phyloP scores from a whole-genome alignment of 2,329 filamentous ascomycete genomes.

The Triangularia verruculosa region DNA sequence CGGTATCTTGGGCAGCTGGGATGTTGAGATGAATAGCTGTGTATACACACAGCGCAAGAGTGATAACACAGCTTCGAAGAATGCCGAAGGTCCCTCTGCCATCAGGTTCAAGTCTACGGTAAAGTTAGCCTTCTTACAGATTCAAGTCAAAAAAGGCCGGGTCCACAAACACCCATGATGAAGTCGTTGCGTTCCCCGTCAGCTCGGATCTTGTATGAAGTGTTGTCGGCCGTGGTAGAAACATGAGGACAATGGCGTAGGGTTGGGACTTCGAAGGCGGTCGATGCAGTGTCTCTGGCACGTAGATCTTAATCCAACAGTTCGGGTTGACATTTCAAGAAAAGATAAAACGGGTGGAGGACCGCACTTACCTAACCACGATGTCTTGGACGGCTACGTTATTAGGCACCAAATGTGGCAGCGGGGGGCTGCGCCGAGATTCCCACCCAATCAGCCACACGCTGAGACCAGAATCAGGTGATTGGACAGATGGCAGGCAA shows the following conservation, averaged over 20 bases:
- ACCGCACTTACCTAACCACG: background rate
- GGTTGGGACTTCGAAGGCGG: no score
- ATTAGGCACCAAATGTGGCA: background rate
- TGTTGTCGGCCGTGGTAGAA: background rate
- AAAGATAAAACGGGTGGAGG: no score
- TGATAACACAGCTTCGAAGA: conserved; percentile 10
- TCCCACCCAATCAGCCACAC: background rate
- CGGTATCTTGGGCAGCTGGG: background rate
- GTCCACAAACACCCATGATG: background rate
- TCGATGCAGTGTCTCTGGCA: no score
- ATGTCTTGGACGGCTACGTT: background rate
- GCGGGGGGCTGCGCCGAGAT: no score
- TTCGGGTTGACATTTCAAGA: no score
- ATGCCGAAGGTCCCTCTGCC: conserved; percentile 8
- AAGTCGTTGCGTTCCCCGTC: background rate
- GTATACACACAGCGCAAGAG: conserved; percentile 12
- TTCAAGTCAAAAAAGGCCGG: no score
- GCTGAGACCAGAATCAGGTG: background rate
- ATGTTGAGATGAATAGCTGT: conserved; percentile 17
- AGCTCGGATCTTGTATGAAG: background rate
- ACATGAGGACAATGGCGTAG: background rate
- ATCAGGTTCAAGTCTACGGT: conserved; percentile 6
- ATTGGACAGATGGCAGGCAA: background rate
- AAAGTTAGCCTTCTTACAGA: background rate
- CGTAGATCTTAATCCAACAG: no score